Conservation (phyloP, 2,329 filamentous ascomycete genomes). For the Seiridium unicorne region DNA sequence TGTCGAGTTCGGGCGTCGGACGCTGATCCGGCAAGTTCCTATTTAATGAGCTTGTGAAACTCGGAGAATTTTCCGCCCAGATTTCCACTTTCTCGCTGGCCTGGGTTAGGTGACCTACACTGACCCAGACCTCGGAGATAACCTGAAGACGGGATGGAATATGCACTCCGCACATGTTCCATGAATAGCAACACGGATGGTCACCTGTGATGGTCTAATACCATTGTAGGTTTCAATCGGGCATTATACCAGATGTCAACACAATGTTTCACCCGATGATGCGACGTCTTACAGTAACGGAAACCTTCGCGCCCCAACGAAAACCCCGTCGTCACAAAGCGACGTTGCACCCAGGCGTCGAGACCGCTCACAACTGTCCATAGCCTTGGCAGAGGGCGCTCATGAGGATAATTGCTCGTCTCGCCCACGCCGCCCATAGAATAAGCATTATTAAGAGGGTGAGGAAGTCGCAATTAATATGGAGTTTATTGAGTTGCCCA, state of each 20-base stretch:
- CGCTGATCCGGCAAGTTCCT: neutral
- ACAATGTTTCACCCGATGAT: neutral
- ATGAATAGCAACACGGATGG: neutral
- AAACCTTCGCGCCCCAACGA: too few species aligned
- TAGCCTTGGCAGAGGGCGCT: neutral
- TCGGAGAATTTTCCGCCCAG: neutral
- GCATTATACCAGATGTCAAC: neutral
- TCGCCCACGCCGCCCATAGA: too few species aligned
- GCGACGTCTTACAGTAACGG: neutral
- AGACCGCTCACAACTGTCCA: neutral
- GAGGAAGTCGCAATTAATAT: neutral
- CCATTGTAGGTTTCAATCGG: neutral
- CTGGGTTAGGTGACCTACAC: neutral
- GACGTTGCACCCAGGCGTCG: neutral
- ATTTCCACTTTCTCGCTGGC: neutral
- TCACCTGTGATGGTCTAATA: neutral
- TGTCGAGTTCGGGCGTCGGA: neutral
- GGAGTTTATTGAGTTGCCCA: neutral
- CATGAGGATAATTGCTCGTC: neutral
- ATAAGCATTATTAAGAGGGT: neutral
- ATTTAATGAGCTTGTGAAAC: neutral
- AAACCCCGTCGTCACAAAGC: neutral
- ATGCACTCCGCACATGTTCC: neutral
- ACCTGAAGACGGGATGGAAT: neutral
- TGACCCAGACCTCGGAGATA: neutral